phyloP scores from a whole-genome alignment of 441 rosid species.

The Erodium trifolium region DNA sequence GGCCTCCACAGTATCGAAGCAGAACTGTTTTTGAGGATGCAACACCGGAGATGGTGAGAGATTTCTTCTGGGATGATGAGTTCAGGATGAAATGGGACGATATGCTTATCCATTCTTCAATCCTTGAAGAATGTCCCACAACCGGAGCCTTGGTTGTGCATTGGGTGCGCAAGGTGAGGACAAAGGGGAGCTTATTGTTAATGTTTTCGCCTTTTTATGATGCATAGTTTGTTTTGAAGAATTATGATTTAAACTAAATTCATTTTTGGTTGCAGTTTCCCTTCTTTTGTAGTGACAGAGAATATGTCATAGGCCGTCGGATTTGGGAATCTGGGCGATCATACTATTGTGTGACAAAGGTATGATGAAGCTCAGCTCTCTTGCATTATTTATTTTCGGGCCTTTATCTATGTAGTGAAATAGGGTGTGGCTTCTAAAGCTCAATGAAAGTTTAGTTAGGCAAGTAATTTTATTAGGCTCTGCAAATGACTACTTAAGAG shows the following conservation, averaged over 20 bases:
- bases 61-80: conserved; percentile 93
- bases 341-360: conserved; percentile 89
- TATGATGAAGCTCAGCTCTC: background rate
- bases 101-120: conserved; percentile 58
- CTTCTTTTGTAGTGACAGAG: conserved; percentile 91
- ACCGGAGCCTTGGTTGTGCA: conserved; percentile 77
- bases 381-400: background rate
- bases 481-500: background rate
- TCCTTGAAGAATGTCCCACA: conserved; percentile 53
- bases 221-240: conserved; percentile 10
- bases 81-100: conserved; percentile 76
- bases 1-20: conserved; percentile 86
- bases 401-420: background rate
- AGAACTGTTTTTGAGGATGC: conserved; percentile 81
- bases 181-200: background rate
- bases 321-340: conserved; percentile 76
- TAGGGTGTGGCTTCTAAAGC: background rate
- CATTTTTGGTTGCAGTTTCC: conserved; percentile 53
- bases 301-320: conserved; percentile 80
- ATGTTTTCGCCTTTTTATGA: background rate
- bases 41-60: conserved; percentile 76
- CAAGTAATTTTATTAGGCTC: background rate
- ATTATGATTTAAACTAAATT: conserved; percentile 6
- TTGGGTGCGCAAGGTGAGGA: conserved; percentile 80
- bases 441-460: background rate